Evolutionary conservation across 2,329 filamentous ascomycete species (phyloP).

Genomic region (Nigrograna mackinnonii): DNA sequence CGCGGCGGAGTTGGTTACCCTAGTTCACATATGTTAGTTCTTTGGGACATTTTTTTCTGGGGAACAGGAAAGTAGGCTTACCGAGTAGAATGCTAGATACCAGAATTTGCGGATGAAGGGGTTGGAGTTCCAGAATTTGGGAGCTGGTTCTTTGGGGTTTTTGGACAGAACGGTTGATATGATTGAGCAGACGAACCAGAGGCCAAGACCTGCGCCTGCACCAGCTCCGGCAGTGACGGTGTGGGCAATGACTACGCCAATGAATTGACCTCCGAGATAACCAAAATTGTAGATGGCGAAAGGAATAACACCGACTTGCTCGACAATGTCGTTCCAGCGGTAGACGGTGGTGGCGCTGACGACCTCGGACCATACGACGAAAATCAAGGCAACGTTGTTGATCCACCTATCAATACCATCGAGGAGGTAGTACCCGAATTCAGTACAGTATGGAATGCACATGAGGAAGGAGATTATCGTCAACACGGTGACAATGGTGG

Average conservation of each 20-base stretch:
- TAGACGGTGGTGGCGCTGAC: slow-evolving; percentile 58
- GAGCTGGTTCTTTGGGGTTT: slow-evolving; percentile 46
- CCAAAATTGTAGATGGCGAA: slow-evolving; percentile 54
- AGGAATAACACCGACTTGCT: slow-evolving; percentile 49
- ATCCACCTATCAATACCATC: slow-evolving; percentile 60
- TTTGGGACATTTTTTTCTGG: background rate
- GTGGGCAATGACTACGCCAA: slow-evolving; percentile 57
- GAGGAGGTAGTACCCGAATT: slow-evolving; percentile 61
- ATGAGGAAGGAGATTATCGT: slow-evolving; percentile 57
- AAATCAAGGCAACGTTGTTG: slow-evolving; percentile 58
- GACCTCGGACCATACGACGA: slow-evolving; percentile 59
- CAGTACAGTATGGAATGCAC: slow-evolving; percentile 60
- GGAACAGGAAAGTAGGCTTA: slow-evolving; percentile 36
- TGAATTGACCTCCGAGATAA: slow-evolving; percentile 57
- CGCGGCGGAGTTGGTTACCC: slow-evolving; percentile 60
- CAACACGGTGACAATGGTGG: slow-evolving; percentile 54
- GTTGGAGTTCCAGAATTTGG: slow-evolving; percentile 48
- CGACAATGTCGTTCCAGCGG: slow-evolving; percentile 53
- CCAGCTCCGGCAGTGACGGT: slow-evolving; percentile 48
- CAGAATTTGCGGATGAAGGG: slow-evolving; percentile 49
- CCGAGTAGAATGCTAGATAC: slow-evolving; percentile 62
- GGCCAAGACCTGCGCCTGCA: slow-evolving; percentile 56
- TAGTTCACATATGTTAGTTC: slow-evolving; percentile 21
- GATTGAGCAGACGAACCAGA: slow-evolving; percentile 52
- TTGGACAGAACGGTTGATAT: slow-evolving; percentile 46